Evolutionary conservation across 139 green algal species (phyloP), one percentile per base, ranked within the genome.

Genomic region (Chlamydomonas incerta): DNA sequence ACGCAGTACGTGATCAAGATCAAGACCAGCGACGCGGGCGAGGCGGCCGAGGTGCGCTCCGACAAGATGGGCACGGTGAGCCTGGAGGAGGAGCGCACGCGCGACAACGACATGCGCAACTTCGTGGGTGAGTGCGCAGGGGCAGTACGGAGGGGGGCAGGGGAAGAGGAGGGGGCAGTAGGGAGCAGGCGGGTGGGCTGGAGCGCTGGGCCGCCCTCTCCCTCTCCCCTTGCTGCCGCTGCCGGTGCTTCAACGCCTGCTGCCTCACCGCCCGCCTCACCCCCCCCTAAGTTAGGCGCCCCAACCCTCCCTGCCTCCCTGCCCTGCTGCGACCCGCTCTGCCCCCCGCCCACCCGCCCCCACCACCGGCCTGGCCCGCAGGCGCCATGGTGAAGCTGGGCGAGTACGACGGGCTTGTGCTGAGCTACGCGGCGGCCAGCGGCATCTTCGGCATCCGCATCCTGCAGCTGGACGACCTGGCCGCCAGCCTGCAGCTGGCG

Each of bases 361-460:
- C 5, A 9, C 69, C 23, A 28, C 1, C 41, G 58, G 37, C n/a
- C 23, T 52, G 6, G 35, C 14, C 29, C 17, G 9, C 83, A 89
- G 85, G 85, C 57, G 80, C 85, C 3, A 60, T 89, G 14, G 81
- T 89, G 33, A 89, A 89, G 58, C 69, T 89, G 69, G 85, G 75
- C 34, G 85, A 89, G 41, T 89, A 85, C 52, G 85, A 89, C 69
- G 85, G 75, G 57, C 67, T 83, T 1, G 69, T 89, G n/a, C 29
- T 85, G 13, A 70, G 35, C 52, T 89, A 76, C 74, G 26, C 65
- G 8, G n/a, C 68, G 0, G 1, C 33, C 31, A 76, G 57, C 17
- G 85, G 85, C 21, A 70, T 89, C 55, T 89, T 85, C 62, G 46
- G 31, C 23, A 74, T 87, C 0, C 77, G 85, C 29, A 73, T 90